A percentile compares a stretch with the other conserved stretches of the same genome.
Evolutionary conservation across 495 filamentous ascomycete genomes (phyloP).

Genomic region (Lasiosphaeria hispida): DNA sequence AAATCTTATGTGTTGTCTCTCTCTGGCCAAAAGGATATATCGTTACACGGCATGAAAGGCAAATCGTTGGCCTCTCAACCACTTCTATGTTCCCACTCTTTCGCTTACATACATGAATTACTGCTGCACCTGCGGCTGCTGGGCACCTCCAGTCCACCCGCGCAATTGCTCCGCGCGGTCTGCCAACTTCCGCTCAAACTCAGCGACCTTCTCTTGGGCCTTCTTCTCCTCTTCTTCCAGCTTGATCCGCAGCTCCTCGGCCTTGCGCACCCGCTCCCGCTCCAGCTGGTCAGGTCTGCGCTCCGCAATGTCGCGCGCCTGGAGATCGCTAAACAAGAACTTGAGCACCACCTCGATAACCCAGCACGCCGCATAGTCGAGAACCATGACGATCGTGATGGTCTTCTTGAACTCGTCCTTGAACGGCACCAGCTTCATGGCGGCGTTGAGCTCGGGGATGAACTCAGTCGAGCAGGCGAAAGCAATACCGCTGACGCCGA

Average conservation of each 20-base stretch:
- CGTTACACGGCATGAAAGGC: no score
- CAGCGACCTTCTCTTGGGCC: conserved; percentile 44
- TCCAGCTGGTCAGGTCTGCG: conserved; percentile 85
- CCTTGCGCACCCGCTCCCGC: conserved; percentile 65
- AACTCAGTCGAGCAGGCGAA: conserved; percentile 97
- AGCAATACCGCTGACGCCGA: conserved; percentile 82
- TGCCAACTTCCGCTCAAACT: conserved; percentile 48
- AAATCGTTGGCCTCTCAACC: no score
- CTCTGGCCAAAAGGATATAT: no score
- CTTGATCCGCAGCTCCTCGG: conserved; percentile 56
- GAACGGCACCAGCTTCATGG: conserved; percentile 92
- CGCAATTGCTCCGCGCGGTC: conserved; percentile 35
- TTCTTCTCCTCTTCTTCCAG: conserved; percentile 55
- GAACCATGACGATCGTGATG: conserved; percentile 78
- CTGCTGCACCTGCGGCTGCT: not conserved
- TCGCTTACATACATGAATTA: not conserved
- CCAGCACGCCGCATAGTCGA: conserved; percentile 90
- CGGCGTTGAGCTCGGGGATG: conserved; percentile 90
- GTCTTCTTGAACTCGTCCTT: conserved; percentile 82
- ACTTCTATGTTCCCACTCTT: no score
- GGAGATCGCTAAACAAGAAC: conserved; percentile 82
- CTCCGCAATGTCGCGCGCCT: conserved; percentile 88
- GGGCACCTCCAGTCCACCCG: conserved; percentile 24
- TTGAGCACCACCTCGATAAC: conserved; percentile 87
- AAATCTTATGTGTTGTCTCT: not conserved